These are phyloP conservation scores for Melanogaster broomeanus DNA, from an alignment of 768 basidiomycete genomes.

Conservation along the genomic window DNA sequence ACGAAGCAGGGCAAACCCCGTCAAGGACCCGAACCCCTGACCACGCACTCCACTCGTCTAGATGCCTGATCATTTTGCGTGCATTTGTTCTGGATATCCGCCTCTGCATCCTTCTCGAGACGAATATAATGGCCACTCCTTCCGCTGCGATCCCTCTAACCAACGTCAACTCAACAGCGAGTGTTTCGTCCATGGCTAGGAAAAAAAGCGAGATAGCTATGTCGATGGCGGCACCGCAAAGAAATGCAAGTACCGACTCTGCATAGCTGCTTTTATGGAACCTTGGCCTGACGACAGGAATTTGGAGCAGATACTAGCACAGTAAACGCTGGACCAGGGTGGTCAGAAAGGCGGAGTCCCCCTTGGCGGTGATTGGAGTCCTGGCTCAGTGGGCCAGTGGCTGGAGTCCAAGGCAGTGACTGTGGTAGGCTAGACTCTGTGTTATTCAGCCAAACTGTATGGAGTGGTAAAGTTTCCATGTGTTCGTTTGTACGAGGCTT, in stretches of 20 bases:
- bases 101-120: constrained; percentile 55
- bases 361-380: too few species aligned
- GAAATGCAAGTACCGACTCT: constrained; percentile 35
- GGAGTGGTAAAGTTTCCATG: too few species aligned
- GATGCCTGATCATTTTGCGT: constrained; percentile 39
- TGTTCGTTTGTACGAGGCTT: too few species aligned
- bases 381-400: too few species aligned
- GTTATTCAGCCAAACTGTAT: too few species aligned
- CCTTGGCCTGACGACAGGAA: too few species aligned
- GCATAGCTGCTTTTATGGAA: constrained; percentile 60
- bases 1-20: background rate
- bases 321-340: too few species aligned
- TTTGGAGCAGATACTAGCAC: constrained; percentile 23
- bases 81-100: constrained; percentile 49
- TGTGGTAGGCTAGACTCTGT: too few species aligned
- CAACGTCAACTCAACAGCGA: constrained; percentile 50
- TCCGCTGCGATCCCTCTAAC: constrained; percentile 43
- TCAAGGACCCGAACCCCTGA: background rate
- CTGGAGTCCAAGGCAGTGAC: too few species aligned
- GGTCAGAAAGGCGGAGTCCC: too few species aligned
- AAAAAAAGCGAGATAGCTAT: background rate
- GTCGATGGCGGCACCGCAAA: background rate
- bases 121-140: constrained; percentile 47
- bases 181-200: constrained; percentile 54
- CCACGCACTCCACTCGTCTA: constrained; percentile 55